Evolutionary conservation across 495 filamentous ascomycete species (phyloP), one percentile per base, ranked within the genome.

Genomic region (Aspergillus panamensis): DNA sequence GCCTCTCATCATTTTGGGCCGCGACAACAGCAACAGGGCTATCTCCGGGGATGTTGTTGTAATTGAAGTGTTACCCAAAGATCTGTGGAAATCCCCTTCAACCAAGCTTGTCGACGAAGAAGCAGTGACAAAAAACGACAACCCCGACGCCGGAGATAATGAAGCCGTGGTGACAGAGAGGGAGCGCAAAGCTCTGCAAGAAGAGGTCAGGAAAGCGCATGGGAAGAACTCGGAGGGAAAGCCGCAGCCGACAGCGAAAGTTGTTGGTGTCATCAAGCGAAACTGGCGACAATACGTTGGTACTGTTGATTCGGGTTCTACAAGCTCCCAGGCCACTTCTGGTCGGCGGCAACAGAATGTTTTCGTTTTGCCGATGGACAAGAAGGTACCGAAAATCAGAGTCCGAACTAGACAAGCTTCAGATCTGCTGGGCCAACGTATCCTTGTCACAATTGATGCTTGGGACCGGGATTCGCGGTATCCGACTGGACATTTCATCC

Each of bases 241-340:
- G 45, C 84, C 91, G 10, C 91, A 96, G 58, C 94, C 94, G 29
- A 97, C 94, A 19, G 95, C 95, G 12, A 87, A 82, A 69, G 90
- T 97, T 17, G 94, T 97, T 37, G 94, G 94, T 51, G 77, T 98
- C 31, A 82, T 93, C 62, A 96, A 96, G 70, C 82, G 95, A 35
- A 96, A 96, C 68, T 98, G 94, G 94, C 82, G 94, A 32, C 95
- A 97, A 68, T 97, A 97, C 64, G 94, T 98, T 35, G 94, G 94
- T 12, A 91, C 96, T 70, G 82, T 98, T 54, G 94, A 98, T 66
- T 83, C 87, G 16, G 88, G 85, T 13, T 96, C 95, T 13, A 87
- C 90, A 37, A 83, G 87, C 51, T 80, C 87, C 16, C 81, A 84
- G 17, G 78, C n/a, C n/a, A n/a, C 76, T 40, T 83, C 91, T 55